These are phyloP conservation scores for Ceratocystis diversiconidia DNA, from an alignment of 2,329 filamentous ascomycete genomes.

Conservation along the genomic window DNA sequence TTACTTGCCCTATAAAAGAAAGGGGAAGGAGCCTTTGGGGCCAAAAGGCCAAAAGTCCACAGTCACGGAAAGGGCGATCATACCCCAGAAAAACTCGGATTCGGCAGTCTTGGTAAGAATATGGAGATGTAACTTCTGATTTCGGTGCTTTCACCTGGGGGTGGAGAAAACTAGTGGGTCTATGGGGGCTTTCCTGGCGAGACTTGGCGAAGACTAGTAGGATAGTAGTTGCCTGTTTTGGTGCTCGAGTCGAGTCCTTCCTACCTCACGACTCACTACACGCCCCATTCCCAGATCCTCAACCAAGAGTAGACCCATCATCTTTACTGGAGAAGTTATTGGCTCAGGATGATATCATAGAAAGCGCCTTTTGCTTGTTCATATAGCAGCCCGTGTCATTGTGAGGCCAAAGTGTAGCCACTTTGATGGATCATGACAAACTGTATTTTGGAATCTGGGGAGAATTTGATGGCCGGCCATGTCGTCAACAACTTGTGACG, in stretches of 20 bases:
- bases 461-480: neutral
- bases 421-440: neutral
- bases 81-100: neutral
- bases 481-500: neutral
- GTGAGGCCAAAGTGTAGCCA: neutral
- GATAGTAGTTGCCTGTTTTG: neutral
- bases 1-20: neutral
- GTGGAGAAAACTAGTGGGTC: neutral
- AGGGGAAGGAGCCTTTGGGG: neutral
- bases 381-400: neutral
- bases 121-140: neutral
- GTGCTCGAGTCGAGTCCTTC: neutral
- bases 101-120: neutral
- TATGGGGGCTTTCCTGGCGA: neutral
- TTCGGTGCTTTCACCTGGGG: neutral
- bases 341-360: neutral
- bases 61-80: slow-evolving; percentile 4
- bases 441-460: neutral
- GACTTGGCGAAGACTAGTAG: neutral
- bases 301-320: neutral
- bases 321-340: neutral
- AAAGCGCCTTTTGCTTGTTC: neutral
- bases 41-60: slow-evolving; percentile 1
- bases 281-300: no score
- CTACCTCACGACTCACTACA: neutral